Conservation (phyloP, 2,329 filamentous ascomycete species). For the Keithomyces neogunnii region DNA sequence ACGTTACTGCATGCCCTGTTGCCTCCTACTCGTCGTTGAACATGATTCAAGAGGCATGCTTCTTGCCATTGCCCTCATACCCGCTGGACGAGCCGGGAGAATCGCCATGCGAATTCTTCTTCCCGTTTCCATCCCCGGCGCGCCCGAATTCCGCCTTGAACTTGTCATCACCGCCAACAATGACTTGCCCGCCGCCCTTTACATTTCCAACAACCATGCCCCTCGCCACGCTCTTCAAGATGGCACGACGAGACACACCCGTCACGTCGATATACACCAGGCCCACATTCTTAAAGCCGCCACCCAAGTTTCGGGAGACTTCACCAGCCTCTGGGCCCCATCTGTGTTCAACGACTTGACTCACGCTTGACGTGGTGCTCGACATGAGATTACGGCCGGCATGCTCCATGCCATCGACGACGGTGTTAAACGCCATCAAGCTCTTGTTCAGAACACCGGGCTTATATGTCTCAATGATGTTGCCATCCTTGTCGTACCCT, state of each 20-base stretch:
- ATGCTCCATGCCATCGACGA: conserved; percentile 89
- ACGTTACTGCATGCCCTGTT: not conserved
- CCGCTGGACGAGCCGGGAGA: conserved; percentile 17
- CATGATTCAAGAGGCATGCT: conserved; percentile 12
- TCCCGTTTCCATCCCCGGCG: conserved; percentile 13
- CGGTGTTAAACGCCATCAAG: conserved; percentile 90
- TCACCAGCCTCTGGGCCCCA: conserved; percentile 81
- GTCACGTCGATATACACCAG: conserved; percentile 96
- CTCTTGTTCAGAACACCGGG: conserved; percentile 92
- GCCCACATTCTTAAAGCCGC: conserved; percentile 91
- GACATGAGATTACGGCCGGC: conserved; percentile 71
- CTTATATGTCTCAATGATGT: conserved; percentile 60
- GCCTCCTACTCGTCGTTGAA: not conserved
- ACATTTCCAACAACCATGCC: conserved; percentile 88
- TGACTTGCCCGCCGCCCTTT: conserved; percentile 61
- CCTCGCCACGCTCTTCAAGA: conserved; percentile 92
- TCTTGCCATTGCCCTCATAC: conserved; percentile 23
- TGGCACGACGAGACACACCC: conserved; percentile 78
- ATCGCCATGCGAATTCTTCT: conserved; percentile 19
- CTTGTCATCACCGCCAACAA: conserved; percentile 59
- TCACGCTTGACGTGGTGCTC: conserved; percentile 69
- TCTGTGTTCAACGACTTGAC: conserved; percentile 77
- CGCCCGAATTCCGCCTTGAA: conserved; percentile 13
- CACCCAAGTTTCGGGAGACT: conserved; percentile 65
- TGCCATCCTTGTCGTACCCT: conserved; percentile 63